Percentiles rank a stretch among this genome's conserved stretches.
phyloP scores from a whole-genome alignment of 1,284 basidiomycete species.

The Boletellus deceptivus region DNA sequence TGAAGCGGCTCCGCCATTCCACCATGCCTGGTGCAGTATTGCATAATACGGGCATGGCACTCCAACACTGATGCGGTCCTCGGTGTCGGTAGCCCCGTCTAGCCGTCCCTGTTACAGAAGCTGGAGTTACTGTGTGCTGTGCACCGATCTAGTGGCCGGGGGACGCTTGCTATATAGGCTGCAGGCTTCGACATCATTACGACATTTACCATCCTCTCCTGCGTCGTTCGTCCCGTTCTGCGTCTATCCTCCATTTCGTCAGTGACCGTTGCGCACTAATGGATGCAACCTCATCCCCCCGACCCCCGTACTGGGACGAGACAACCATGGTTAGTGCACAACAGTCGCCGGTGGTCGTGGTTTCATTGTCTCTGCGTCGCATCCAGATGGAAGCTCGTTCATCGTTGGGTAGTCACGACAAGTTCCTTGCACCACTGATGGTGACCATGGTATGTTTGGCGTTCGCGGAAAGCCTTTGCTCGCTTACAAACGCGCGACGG shows the following conservation, averaged over 20 bases:
- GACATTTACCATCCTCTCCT: slow-evolving; percentile 1
- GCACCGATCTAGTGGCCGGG: slow-evolving; percentile 17
- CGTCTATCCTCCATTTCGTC: background rate
- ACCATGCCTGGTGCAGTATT: background rate
- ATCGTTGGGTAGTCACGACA: background rate
- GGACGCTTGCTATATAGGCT: slow-evolving; percentile 24
- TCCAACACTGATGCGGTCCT: background rate
- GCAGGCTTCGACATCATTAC: slow-evolving; percentile 2
- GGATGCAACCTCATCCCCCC: slow-evolving; percentile 5
- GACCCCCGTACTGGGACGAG: background rate
- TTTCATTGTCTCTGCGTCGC: background rate
- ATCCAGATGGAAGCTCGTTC: slow-evolving; percentile 13
- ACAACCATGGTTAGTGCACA: slow-evolving; percentile 15
- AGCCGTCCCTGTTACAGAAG: slow-evolving; percentile 8
- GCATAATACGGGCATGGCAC: background rate
- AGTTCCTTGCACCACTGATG: slow-evolving; percentile 6
- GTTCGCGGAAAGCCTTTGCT: background rate
- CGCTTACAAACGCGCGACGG: background rate
- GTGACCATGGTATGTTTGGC: slow-evolving; percentile 5
- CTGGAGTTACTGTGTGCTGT: slow-evolving; percentile 17
- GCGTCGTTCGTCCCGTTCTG: background rate
- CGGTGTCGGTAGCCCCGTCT: slow-evolving; percentile 1
- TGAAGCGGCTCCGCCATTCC: background rate
- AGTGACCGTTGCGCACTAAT: slow-evolving; percentile 7
- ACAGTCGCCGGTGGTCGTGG: background rate